A percentile compares a stretch with the other conserved stretches of the same genome.
Conservation (phyloP, 108 stramenopile genomes). For the Fragilaria radians region DNA sequence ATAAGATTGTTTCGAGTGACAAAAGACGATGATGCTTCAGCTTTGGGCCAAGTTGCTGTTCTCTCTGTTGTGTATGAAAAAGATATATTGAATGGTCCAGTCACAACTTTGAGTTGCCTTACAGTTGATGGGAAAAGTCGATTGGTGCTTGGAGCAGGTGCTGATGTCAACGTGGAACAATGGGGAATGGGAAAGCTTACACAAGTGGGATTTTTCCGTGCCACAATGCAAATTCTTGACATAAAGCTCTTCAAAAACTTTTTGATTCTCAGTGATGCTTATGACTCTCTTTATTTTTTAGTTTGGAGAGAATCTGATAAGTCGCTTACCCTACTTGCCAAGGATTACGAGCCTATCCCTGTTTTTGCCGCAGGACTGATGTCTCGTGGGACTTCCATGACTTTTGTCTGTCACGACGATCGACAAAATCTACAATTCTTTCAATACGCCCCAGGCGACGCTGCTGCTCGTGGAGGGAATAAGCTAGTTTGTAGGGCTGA, state of each 20-base stretch:
- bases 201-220: constrained; percentile 87
- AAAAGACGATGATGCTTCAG: constrained; percentile 6
- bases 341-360: constrained; percentile 79
- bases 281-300: constrained; percentile 82
- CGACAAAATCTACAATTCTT: constrained; percentile 85
- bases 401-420: constrained; percentile 86
- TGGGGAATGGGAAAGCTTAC: constrained; percentile 76
- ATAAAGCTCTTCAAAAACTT: constrained; percentile 80
- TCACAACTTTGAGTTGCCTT: constrained; percentile 70
- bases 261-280: constrained; percentile 73
- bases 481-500: constrained; percentile 87
- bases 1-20: constrained; percentile 60
- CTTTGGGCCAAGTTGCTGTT: constrained; percentile 23
- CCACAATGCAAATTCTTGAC: constrained; percentile 77
- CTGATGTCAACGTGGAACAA: constrained; percentile 85
- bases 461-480: constrained; percentile 86
- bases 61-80: constrained; percentile 66
- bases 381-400: constrained; percentile 64
- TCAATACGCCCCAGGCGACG: constrained; percentile 87
- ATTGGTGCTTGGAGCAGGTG: constrained; percentile 74
- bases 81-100: constrained; percentile 75
- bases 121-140: constrained; percentile 57
- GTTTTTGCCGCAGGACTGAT: constrained; percentile 79
- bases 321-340: constrained; percentile 77
- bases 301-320: constrained; percentile 88